Conservation (phyloP, 1,139 yeast species). For the Blastobotrys indianensis region DNA sequence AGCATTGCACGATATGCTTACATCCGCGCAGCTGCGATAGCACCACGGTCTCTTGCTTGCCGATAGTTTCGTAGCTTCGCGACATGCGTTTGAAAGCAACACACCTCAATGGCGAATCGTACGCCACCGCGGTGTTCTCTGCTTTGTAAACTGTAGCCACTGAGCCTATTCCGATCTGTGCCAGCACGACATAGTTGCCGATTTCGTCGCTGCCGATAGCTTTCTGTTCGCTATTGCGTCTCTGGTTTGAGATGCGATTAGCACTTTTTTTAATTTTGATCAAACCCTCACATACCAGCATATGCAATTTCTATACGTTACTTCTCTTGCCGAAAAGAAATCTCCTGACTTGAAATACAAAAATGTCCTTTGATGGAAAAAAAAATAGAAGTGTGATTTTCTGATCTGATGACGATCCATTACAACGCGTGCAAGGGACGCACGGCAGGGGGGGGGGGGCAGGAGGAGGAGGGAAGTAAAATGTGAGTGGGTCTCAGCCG, state of each 20-base stretch:
- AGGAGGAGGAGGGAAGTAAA: no score
- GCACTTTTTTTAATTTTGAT: neutral
- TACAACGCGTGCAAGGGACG: neutral
- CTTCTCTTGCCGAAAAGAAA: neutral
- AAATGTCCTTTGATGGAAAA: neutral
- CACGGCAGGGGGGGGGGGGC: no score
- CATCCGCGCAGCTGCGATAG: slow-evolving; percentile 10
- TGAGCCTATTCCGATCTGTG: slow-evolving; percentile 18
- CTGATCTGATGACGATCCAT: neutral
- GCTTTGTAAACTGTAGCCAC: slow-evolving; percentile 18
- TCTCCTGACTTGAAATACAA: neutral
- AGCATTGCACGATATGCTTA: slow-evolving; percentile 13
- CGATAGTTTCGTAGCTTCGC: slow-evolving; percentile 13
- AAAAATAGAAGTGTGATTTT: neutral
- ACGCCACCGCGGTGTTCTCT: slow-evolving; percentile 14
- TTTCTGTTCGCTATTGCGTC: neutral
- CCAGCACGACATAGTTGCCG: slow-evolving; percentile 12
- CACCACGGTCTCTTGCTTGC: slow-evolving; percentile 18
- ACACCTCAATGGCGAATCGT: slow-evolving; percentile 15
- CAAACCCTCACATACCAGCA: neutral
- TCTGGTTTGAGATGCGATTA: neutral
- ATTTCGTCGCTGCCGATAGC: slow-evolving; percentile 9
- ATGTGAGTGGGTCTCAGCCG: no score
- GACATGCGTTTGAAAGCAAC: slow-evolving; percentile 21
- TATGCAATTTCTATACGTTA: neutral